Evolutionary conservation across 2,329 filamentous ascomycete genomes (phyloP).

Genomic region (Zymoseptoria pseudotritici): DNA sequence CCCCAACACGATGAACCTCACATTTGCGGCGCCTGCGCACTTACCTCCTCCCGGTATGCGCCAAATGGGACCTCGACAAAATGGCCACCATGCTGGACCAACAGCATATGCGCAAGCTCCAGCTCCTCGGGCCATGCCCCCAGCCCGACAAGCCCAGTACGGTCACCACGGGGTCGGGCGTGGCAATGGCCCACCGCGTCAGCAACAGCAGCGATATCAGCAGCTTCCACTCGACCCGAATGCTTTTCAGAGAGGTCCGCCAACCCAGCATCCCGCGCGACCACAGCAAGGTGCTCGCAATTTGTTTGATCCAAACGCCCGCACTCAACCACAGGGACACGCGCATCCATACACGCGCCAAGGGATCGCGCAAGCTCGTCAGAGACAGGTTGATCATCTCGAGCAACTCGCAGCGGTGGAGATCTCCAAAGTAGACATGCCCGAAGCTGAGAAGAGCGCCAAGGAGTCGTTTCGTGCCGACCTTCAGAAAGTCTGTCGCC

Average conservation of each 20-base stretch:
- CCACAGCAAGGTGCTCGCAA: conserved; percentile 15
- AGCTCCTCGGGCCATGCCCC: neutral
- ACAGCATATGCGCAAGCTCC: neutral
- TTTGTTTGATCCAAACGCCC: conserved; percentile 23
- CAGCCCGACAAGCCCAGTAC: neutral
- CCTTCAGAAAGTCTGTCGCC: conserved; percentile 58
- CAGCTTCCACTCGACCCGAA: conserved; percentile 25
- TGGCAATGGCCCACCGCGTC: conserved; percentile 7
- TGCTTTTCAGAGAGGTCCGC: conserved; percentile 24
- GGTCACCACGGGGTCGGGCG: conserved; percentile 4
- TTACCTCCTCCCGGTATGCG: conserved; percentile 1
- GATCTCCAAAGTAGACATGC: conserved; percentile 56
- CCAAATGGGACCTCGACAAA: neutral
- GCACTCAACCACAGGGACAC: conserved; percentile 3
- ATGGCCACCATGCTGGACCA: neutral
- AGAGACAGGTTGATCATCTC: conserved; percentile 36
- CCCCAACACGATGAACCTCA: neutral
- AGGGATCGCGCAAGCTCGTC: conserved; percentile 8
- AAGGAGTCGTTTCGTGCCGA: conserved; percentile 63
- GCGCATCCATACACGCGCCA: conserved; percentile 1
- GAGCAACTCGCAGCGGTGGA: conserved; percentile 39
- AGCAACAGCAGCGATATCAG: conserved; percentile 18
- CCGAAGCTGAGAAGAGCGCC: conserved; percentile 52
- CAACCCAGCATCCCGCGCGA: conserved; percentile 12
- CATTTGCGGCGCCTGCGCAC: neutral